Percentiles rank a stretch among this genome's conserved stretches.
Conservation (phyloP, 768 basidiomycete species). For the Cubamyces sp. region DNA sequence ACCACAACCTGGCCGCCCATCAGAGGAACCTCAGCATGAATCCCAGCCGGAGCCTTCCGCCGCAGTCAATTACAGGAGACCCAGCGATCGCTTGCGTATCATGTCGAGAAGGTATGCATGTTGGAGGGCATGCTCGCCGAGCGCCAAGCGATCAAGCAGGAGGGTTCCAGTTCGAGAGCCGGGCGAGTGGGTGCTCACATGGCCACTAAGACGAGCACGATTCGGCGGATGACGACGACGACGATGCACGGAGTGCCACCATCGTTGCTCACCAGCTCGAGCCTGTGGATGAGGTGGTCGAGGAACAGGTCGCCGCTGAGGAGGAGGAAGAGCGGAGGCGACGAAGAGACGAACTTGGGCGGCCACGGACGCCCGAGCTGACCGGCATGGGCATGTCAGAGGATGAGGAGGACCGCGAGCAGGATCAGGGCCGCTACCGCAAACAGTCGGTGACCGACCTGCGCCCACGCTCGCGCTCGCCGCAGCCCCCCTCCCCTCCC, state of each 20-base stretch:
- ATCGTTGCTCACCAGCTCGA: constrained; percentile 71
- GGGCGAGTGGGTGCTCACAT: constrained; percentile 22
- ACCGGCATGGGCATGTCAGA: constrained; percentile 56
- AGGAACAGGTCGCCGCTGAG: constrained; percentile 51
- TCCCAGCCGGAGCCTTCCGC: constrained; percentile 34
- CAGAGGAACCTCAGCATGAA: constrained; percentile 28
- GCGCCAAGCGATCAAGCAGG: constrained; percentile 81
- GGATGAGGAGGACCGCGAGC: constrained; percentile 48
- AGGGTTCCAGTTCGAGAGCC: constrained; percentile 46
- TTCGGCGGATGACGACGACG: constrained; percentile 38
- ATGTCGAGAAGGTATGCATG: constrained; percentile 82
- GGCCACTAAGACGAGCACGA: constrained; percentile 25
- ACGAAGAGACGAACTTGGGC: constrained; percentile 57
- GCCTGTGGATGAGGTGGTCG: constrained; percentile 75
- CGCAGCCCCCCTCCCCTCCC: constrained; percentile 26
- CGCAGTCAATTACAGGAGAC: constrained; percentile 82
- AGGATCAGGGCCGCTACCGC: constrained; percentile 13
- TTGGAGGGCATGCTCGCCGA: constrained; percentile 83
- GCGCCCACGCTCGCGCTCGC: constrained; percentile 31
- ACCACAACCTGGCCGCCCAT: constrained; percentile 28
- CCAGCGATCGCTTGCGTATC: constrained; percentile 71
- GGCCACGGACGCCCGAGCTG: constrained; percentile 84
- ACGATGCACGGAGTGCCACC: constrained; percentile 72
- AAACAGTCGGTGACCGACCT: constrained; percentile 8
- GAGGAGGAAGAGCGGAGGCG: constrained; percentile 54